A percentile compares a stretch with the other conserved stretches of the same genome.
Evolutionary conservation across 805 yeast genomes (phyloP).

Genomic region (Saturnispora mendoncae): DNA sequence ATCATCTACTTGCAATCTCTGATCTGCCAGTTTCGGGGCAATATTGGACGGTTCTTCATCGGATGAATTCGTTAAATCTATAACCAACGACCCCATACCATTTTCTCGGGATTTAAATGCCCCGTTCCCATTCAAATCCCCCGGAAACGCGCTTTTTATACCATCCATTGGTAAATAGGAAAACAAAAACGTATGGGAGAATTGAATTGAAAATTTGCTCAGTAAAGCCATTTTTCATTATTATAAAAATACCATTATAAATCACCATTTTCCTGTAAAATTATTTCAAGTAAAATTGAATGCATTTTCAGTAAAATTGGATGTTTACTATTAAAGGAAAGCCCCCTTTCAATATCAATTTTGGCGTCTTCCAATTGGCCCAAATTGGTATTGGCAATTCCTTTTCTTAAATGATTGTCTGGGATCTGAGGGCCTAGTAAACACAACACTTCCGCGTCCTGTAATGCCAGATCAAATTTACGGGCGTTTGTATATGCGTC

Average conservation of each 20-base stretch:
- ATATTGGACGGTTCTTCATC: too few relatives aligned
- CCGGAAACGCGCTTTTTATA: too few relatives aligned
- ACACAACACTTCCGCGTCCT: conserved; percentile 60
- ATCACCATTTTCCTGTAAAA: conserved; percentile 55
- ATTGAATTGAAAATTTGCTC: too few relatives aligned
- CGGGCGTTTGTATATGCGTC: conserved; percentile 55
- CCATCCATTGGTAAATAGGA: neutral
- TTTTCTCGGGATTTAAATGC: too few relatives aligned
- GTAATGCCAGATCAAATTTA: conserved; percentile 49
- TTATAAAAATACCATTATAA: conserved; percentile 1
- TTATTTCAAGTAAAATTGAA: conserved; percentile 36
- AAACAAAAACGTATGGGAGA: neutral
- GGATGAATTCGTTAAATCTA: conserved; percentile 5
- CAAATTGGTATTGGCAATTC: conserved; percentile 52
- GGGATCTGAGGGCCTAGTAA: conserved; percentile 52
- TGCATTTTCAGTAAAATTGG: conserved; percentile 41
- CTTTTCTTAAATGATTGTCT: conserved; percentile 65
- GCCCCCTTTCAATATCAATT: conserved; percentile 63
- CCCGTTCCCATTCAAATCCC: too few relatives aligned
- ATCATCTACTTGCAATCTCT: neutral
- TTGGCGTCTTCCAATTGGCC: conserved; percentile 56
- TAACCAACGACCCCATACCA: too few relatives aligned
- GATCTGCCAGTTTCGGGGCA: too few relatives aligned
- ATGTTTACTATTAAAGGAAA: conserved; percentile 52
- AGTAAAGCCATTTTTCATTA: too few relatives aligned